Base-by-base conservation (phyloP, 441 rosid species). In the Populus hybrid region DNA sequence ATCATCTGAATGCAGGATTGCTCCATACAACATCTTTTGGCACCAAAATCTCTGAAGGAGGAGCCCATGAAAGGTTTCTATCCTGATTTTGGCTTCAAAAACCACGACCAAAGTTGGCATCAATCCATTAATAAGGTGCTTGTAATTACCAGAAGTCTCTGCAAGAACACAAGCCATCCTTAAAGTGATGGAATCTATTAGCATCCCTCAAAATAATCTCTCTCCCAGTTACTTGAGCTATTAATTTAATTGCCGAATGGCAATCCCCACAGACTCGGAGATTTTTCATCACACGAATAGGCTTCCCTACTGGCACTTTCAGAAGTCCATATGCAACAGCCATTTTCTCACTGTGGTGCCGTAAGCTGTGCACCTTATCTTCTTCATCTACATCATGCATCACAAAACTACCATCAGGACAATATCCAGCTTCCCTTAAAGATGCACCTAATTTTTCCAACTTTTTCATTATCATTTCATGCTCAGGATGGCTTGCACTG, bases 301-400 rank as follows among this genome's bases (percentile, higher is more conserved):
- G 90, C 83, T 81, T 81, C 81, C 89, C 91, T 82, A 86, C 79
- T 2, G 90, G 92, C 23, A 89, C 79, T 88, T 87, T 89, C 77
- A 88, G 59, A 69, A 92, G 91, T 26, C 93, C 92, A 78, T 84
- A 89, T 24, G 95, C 93, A 72, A 90, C 87, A 1, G 93, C 95
- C 42, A 90, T 77, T 80, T 84, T 89, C 84, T 89, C 93, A 18
- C 91, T 88, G 78, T 91, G 91, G 83, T 86, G 85, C 73, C 83
- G 83, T 75, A 85, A 79, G 75, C 83, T 88, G 73, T 92, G 74
- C 18, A 77, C 78, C 78, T 89, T 92, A 81, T 92, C 97, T 86
- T 90, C 97, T 38, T 89, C 94, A 2, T 90, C 91, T 7, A 90
- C 88, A 78, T 92, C 97, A 69, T 86, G 94, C 78, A 92, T 78